phyloP scores from a whole-genome alignment of 306 rosid genomes.

The Ziziphus jujuba region DNA sequence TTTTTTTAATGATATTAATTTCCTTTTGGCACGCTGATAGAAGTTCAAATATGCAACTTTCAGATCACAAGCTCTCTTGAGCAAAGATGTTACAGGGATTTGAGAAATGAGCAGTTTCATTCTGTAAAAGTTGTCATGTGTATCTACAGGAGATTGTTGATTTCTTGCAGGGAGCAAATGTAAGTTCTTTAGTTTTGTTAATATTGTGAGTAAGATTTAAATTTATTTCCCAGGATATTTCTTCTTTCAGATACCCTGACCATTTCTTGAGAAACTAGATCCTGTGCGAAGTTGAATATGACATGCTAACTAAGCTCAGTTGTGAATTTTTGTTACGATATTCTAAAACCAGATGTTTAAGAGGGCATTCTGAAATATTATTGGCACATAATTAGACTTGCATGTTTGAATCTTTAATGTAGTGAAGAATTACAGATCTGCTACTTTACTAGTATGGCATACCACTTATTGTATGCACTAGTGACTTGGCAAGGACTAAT shows the following conservation, averaged over 20 bases:
- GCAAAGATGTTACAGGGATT: slow-evolving; percentile 80
- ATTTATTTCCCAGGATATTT: background rate
- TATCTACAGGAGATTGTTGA: slow-evolving; percentile 71
- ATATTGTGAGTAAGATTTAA: slow-evolving; percentile 3
- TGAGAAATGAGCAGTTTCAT: slow-evolving; percentile 75
- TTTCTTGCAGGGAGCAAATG: slow-evolving; percentile 84
- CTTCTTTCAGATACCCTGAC: background rate
- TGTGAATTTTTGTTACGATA: slow-evolving; percentile 1
- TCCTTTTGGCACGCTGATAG: background rate
- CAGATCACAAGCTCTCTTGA: slow-evolving; percentile 83
- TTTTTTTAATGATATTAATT: background rate
- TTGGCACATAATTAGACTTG: too few relatives aligned
- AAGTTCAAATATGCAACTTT: slow-evolving; percentile 15
- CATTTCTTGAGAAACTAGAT: slow-evolving; percentile 1
- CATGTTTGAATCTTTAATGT: too few relatives aligned
- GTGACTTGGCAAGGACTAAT: background rate
- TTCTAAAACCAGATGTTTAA: background rate
- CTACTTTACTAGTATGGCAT: too few relatives aligned
- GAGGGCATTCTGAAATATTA: too few relatives aligned
- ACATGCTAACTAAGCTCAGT: background rate
- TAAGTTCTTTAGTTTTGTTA: slow-evolving; percentile 44
- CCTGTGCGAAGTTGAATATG: background rate
- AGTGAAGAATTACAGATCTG: too few relatives aligned
- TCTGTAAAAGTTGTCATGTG: slow-evolving; percentile 70
- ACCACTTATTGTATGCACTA: too few relatives aligned